Evolutionary conservation across 495 filamentous ascomycete species (phyloP).

Genomic region (Neurospora sp.): DNA sequence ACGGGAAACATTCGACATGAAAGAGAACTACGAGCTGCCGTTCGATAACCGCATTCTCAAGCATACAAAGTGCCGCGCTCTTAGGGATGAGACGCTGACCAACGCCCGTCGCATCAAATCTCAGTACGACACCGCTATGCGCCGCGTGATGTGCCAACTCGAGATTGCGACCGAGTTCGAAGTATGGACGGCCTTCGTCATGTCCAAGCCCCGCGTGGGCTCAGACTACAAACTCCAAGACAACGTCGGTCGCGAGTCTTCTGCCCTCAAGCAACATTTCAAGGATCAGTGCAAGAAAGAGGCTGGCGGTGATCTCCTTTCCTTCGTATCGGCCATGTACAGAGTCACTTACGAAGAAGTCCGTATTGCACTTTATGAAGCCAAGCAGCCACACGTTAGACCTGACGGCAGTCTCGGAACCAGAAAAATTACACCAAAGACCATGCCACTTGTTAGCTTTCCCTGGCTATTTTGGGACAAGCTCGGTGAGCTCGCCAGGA

Average conservation of each 20-base stretch:
- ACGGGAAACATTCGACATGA: conserved; percentile 48
- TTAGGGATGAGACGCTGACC: conserved; percentile 43
- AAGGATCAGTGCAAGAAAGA: conserved; percentile 50
- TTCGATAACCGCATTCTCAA: conserved; percentile 75
- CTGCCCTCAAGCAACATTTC: conserved; percentile 55
- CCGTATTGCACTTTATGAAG: conserved; percentile 39
- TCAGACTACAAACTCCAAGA: conserved; percentile 83
- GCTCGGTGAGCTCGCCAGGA: conserved; percentile 59
- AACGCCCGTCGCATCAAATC: conserved; percentile 57
- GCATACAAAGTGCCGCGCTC: conserved; percentile 9
- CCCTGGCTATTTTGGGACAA: conserved; percentile 78
- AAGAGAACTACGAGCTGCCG: conserved; percentile 52
- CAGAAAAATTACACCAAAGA: conserved; percentile 30
- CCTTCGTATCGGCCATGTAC: conserved; percentile 82
- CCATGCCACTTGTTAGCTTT: conserved; percentile 80
- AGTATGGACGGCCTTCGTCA: conserved; percentile 73
- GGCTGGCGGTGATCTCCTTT: conserved; percentile 53
- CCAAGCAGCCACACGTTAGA: conserved; percentile 25
- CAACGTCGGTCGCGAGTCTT: conserved; percentile 57
- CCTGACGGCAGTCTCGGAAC: conserved; percentile 25
- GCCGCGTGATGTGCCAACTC: conserved; percentile 75
- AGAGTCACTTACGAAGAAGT: conserved; percentile 66
- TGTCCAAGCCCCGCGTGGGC: conserved; percentile 54
- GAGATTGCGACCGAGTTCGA: conserved; percentile 87
- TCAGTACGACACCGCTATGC: conserved; percentile 68